phyloP scores from a whole-genome alignment of 805 yeast species.

The Metschnikowia santaceciliae region DNA sequence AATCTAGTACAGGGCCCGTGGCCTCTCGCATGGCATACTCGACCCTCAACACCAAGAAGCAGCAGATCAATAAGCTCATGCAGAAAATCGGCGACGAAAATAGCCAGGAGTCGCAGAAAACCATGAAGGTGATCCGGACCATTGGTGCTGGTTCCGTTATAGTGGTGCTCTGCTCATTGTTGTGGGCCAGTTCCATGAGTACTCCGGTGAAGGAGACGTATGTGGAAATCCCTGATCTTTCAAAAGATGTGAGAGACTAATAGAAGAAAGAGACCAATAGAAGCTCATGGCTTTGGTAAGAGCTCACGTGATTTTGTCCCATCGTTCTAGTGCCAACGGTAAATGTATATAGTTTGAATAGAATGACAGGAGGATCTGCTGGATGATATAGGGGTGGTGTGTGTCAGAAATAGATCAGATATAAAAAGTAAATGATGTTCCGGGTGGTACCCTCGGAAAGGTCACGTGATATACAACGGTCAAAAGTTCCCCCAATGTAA shows the following conservation, averaged over 20 bases:
- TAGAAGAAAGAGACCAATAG: background rate
- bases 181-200: constrained; percentile 17
- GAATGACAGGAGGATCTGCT: no score
- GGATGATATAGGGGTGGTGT: no score
- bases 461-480: no score
- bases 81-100: constrained; percentile 34
- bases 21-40: background rate
- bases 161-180: constrained; percentile 15
- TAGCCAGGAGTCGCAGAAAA: constrained; percentile 26
- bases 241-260: constrained; percentile 12
- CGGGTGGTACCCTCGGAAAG: no score
- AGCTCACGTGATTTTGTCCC: no score
- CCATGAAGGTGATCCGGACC: constrained; percentile 22
- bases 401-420: no score
- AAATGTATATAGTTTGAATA: no score
- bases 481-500: no score
- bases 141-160: constrained; percentile 17
- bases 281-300: background rate
- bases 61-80: constrained; percentile 22
- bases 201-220: constrained; percentile 14
- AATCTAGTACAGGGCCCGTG: background rate
- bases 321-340: no score
- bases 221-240: constrained; percentile 10
- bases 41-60: constrained; percentile 13
- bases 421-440: no score